Base-by-base conservation (phyloP, 805 yeast species). In the Candida ortonii region DNA sequence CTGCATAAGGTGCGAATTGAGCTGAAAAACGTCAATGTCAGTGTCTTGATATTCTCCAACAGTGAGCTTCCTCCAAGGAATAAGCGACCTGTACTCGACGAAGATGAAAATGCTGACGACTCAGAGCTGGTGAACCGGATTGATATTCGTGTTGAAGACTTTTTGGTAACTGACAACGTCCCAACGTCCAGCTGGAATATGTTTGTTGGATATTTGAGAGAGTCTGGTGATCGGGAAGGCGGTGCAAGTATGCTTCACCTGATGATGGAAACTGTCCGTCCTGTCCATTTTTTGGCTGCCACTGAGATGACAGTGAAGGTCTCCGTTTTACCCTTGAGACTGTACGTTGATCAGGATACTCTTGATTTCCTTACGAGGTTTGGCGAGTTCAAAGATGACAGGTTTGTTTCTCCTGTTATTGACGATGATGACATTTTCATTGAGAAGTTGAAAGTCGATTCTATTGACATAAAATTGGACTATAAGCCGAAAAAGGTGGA, bases 311-410 rank as follows among this genome's bases (percentile, higher is more conserved):
- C 74, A 2, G 41, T 86, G 28, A 61, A 67, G 16, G 64, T 79
- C 1, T 53, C 67, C 4, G 60, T 86, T 0, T 62, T 84, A 13
- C 98, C 98, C 0, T 52, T 93, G 27, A 66, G 96, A 33, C 58
- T 93, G 11, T 87, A 86, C 54, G 78, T 93, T 27, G 97, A 93
- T 57, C 98, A 93, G 56, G 97, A 90, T 51, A 85, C 97, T 0
- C 65, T 88, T 13, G 96, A 88, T 36, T 89, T 90, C 46, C 47
- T 88, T 20, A 74, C 78, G 0, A 65, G 96, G 22, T 93, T 87
- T 60, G 76, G 83, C 21, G 88, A 80, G 40, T 93, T 93, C 55
- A 80, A 76, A 50, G 95, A 85, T 50, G 47, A 64, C 2, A 60
- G 93, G 38, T 84, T 84, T 53, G 71, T 71, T 4, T 61, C 84